phyloP scores from a whole-genome alignment of 2,329 filamentous ascomycete genomes.

The Pyrenophora tritici-repentis region DNA sequence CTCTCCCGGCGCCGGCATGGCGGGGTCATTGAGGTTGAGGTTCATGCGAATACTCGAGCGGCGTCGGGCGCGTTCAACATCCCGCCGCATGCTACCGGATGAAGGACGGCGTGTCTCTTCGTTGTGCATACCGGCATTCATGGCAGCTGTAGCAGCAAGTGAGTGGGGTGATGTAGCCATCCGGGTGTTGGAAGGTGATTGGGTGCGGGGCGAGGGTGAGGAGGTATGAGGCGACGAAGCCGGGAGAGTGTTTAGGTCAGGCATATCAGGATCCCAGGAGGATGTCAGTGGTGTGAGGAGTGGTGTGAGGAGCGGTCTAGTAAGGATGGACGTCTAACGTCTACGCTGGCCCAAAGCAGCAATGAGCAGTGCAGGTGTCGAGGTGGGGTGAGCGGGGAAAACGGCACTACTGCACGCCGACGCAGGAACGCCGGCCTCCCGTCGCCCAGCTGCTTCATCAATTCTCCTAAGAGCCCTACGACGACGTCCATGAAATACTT shows the following conservation, averaged over 20 bases:
- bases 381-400: conserved; percentile 15
- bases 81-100: conserved; percentile 57
- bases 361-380: not conserved
- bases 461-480: too few relatives aligned
- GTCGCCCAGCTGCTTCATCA: too few relatives aligned
- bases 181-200: conserved; percentile 48
- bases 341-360: not conserved
- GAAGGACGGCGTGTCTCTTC: conserved; percentile 57
- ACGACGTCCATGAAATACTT: too few relatives aligned
- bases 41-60: conserved; percentile 74
- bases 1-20: conserved; percentile 70
- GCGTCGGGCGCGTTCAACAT: conserved; percentile 58
- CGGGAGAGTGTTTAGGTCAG: conserved; percentile 64
- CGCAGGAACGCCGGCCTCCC: too few relatives aligned
- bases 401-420: too few relatives aligned
- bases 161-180: conserved; percentile 68
- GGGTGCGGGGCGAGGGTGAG: conserved; percentile 36
- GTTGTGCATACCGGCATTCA: conserved; percentile 76
- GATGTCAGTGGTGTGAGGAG: not conserved
- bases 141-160: conserved; percentile 74
- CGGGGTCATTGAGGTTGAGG: conserved; percentile 73
- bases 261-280: conserved; percentile 24
- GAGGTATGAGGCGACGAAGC: conserved; percentile 41
- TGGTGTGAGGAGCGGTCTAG: not conserved
- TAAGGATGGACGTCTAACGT: not conserved